Evolutionary conservation across 2,329 filamentous ascomycete genomes (phyloP).

Genomic region (Bipolaris oryzae): DNA sequence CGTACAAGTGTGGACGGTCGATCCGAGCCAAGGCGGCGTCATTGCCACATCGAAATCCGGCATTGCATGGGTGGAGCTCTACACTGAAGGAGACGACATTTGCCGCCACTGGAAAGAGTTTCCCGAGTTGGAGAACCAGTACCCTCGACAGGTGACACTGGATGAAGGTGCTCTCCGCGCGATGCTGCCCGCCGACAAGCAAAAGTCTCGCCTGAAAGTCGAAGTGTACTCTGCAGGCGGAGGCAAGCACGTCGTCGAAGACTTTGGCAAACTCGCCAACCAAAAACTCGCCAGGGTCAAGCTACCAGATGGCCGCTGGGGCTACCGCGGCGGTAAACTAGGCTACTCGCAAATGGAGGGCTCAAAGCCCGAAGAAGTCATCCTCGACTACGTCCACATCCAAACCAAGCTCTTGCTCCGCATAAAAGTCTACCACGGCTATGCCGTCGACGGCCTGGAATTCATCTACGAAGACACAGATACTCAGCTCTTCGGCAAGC

Average conservation of each 20-base stretch:
- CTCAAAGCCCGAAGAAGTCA: slow-evolving; percentile 71
- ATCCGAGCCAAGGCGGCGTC: slow-evolving; percentile 75
- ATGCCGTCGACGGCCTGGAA: slow-evolving; percentile 82
- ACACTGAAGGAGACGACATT: slow-evolving; percentile 76
- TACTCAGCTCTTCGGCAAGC: slow-evolving; percentile 84
- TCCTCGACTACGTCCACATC: slow-evolving; percentile 69
- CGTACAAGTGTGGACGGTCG: slow-evolving; percentile 84
- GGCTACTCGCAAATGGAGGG: slow-evolving; percentile 75
- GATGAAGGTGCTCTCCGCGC: slow-evolving; percentile 76
- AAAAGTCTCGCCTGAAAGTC: slow-evolving; percentile 72
- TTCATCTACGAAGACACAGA: slow-evolving; percentile 90
- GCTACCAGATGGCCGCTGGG: slow-evolving; percentile 74
- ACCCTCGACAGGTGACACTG: slow-evolving; percentile 75
- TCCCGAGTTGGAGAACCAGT: slow-evolving; percentile 62
- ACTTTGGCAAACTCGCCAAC: slow-evolving; percentile 71
- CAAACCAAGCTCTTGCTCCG: slow-evolving; percentile 75
- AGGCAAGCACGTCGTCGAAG: slow-evolving; percentile 75
- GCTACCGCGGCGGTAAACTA: slow-evolving; percentile 76
- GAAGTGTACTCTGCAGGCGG: slow-evolving; percentile 78
- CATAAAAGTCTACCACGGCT: slow-evolving; percentile 77
- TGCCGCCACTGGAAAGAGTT: slow-evolving; percentile 86
- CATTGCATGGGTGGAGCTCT: slow-evolving; percentile 84
- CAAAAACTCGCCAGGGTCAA: slow-evolving; percentile 73
- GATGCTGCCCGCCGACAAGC: slow-evolving; percentile 73
- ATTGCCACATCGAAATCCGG: slow-evolving; percentile 83